Evolutionary conservation across 306 rosid genomes (phyloP), one percentile per base, ranked within the genome.

Genomic region (Cercis canadensis): DNA sequence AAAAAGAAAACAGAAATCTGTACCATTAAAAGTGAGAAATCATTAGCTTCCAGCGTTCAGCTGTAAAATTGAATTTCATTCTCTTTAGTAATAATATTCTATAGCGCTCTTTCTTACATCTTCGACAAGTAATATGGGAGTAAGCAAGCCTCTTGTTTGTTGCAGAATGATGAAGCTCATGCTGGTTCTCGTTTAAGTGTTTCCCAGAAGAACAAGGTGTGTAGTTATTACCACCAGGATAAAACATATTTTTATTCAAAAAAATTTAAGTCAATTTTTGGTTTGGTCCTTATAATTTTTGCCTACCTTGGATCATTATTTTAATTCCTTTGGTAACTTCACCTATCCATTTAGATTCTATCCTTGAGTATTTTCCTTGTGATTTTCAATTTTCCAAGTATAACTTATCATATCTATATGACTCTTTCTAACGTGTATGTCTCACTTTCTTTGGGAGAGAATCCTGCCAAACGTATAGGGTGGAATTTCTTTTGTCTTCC

Each of bases 1-100:
- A 55, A 90, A 84, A 78, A 83, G 88, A 78, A 93, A 85, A 74
- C 92, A 73, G 72, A 86, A 81, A 76, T 64, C 83, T 2, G 51
- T 62, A 14, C 79, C 89, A 58, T 60, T 65, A 49, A 87, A 86
- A 70, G 94, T 84, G 80, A 67, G 92, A 71, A 74, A 56, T 54
- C 32, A 61, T 77, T 52, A 65, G 46, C 52, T 63, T 75, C 58
- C 43, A 43, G 46, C 24, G 45, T 45, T 41, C 51, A 57, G 60
- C 62, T 66, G 70, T 29, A 41, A 69, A 10, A 5, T 45, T 65
- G 40, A 19, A 47, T 39, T 73, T 61, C 54, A 8, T 41, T 7
- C 2, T 14, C 33, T 40, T 16, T 62, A 53, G 13, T 45, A 12
- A 9, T 24, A 8, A 19, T 66, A 24, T 45, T 57, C 53, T 41